A percentile compares a stretch with the other conserved stretches of the same genome.
Conservation (phyloP, 2,329 filamentous ascomycete species). For the Fusarium equiseti region DNA sequence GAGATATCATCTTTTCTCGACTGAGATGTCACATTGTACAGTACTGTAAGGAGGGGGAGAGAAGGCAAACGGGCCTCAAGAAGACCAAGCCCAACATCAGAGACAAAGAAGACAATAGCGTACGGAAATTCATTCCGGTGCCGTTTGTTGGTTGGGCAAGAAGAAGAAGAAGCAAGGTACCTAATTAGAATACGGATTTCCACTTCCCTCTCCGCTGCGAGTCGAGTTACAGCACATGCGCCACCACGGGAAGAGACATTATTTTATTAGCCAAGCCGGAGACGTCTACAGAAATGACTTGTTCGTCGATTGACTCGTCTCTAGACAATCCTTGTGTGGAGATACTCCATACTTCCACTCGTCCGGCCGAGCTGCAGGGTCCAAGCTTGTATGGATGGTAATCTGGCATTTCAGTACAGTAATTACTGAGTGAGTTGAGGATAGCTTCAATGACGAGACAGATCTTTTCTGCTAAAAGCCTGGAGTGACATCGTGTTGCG, state of each 20-base stretch:
- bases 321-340: background rate
- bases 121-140: background rate
- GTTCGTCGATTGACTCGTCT: background rate
- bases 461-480: constrained; percentile 17
- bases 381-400: background rate
- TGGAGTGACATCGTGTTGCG: constrained; percentile 32
- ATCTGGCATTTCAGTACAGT: constrained; percentile 1
- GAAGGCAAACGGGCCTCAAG: constrained; percentile 17
- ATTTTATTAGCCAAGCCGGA: constrained; percentile 16
- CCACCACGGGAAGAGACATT: constrained; percentile 12
- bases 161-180: background rate
- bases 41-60: constrained; percentile 13
- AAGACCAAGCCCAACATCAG: background rate
- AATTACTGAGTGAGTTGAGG: background rate
- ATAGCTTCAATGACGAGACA: constrained; percentile 24
- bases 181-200: background rate
- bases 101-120: background rate
- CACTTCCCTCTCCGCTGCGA: background rate
- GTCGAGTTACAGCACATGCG: constrained; percentile 22
- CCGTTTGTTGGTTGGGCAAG: background rate
- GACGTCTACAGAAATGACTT: constrained; percentile 11
- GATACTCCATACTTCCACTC: background rate
- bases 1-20: constrained; percentile 34
- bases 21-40: constrained; percentile 15
- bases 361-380: constrained; percentile 5